Percentiles rank a stretch among this genome's conserved stretches.
phyloP scores from a whole-genome alignment of 495 filamentous ascomycete species.

The Penicillium robsamsonii region DNA sequence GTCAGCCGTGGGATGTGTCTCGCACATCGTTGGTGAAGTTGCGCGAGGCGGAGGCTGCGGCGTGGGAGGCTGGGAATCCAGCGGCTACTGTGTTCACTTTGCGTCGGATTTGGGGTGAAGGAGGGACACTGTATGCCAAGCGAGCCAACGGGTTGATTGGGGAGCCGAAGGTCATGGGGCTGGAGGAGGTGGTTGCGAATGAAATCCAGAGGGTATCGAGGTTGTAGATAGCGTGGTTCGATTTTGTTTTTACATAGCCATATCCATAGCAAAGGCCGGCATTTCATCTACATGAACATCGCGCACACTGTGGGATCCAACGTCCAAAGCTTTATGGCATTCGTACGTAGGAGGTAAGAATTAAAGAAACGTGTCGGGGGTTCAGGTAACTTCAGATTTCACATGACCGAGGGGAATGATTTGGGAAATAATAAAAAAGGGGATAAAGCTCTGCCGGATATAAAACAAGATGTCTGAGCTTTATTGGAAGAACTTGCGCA shows the following conservation, averaged over 20 bases:
- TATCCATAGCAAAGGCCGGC: background rate
- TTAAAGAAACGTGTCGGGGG: conserved; percentile 26
- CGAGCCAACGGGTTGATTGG: conserved; percentile 61
- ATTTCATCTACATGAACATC: background rate
- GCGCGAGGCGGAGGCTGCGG: conserved; percentile 50
- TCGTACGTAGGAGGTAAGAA: conserved; percentile 19
- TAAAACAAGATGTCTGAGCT: conserved; percentile 24
- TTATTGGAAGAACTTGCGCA: conserved; percentile 68
- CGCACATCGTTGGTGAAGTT: conserved; percentile 53
- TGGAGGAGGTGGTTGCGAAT: conserved; percentile 42
- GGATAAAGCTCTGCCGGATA: conserved; percentile 21
- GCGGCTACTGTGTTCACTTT: conserved; percentile 56
- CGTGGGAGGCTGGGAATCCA: conserved; percentile 54
- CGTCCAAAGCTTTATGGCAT: conserved; percentile 13
- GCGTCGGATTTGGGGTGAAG: conserved; percentile 68
- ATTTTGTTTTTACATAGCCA: background rate
- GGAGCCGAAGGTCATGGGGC: conserved; percentile 43
- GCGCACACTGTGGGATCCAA: background rate
- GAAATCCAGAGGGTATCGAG: conserved; percentile 25
- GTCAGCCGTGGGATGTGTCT: conserved; percentile 48
- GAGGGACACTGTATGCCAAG: conserved; percentile 65
- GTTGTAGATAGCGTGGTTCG: conserved; percentile 7
- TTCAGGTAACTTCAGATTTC: conserved; percentile 29
- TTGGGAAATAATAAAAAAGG: conserved; percentile 15
- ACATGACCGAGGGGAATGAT: conserved; percentile 29